These are phyloP conservation scores for Neonothopanus nambi DNA, from an alignment of 1,284 basidiomycete genomes.

Conservation along the genomic window DNA sequence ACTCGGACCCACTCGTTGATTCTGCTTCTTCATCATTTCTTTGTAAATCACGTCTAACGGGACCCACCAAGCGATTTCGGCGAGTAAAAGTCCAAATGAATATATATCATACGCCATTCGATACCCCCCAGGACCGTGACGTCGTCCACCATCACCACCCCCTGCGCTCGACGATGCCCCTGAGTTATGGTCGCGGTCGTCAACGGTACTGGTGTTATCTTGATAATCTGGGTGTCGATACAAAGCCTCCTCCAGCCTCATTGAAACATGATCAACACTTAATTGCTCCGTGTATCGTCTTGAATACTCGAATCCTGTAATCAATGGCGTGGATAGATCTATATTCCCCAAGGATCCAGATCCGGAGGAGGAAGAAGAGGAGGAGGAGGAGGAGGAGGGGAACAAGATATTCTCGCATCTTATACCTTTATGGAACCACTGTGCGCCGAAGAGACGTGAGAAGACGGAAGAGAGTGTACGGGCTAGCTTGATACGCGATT, in stretches of 20 bases:
- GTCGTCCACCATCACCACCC: neutral
- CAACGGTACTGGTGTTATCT: too few species aligned
- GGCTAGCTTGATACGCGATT: slow-evolving; percentile 1
- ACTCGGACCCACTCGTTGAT: neutral
- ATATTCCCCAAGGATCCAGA: neutral
- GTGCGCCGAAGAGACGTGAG: slow-evolving; percentile 8
- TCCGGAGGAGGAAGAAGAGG: neutral
- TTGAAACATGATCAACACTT: slow-evolving; percentile 7
- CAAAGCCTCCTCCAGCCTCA: slow-evolving; percentile 5
- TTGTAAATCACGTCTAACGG: slow-evolving; percentile 7
- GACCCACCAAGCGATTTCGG: slow-evolving; percentile 15
- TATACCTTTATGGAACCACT: slow-evolving; percentile 13
- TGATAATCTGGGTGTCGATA: slow-evolving; percentile 16
- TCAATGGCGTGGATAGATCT: slow-evolving; percentile 1
- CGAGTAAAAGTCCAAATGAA: slow-evolving; percentile 12
- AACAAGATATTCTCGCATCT: slow-evolving; percentile 13
- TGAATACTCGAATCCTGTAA: slow-evolving; percentile 14
- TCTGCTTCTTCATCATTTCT: slow-evolving; percentile 7
- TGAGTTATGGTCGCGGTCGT: too few species aligned
- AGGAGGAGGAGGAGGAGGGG: neutral
- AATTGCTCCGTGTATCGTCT: slow-evolving; percentile 10
- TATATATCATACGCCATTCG: slow-evolving; percentile 14
- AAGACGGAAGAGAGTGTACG: slow-evolving; percentile 4
- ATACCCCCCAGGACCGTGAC: slow-evolving; percentile 6
- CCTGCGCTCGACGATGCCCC: too few species aligned